These are phyloP conservation scores for Lolium perenne DNA, from an alignment of 176 grass and related monocot species.

Conservation along the genomic window DNA sequence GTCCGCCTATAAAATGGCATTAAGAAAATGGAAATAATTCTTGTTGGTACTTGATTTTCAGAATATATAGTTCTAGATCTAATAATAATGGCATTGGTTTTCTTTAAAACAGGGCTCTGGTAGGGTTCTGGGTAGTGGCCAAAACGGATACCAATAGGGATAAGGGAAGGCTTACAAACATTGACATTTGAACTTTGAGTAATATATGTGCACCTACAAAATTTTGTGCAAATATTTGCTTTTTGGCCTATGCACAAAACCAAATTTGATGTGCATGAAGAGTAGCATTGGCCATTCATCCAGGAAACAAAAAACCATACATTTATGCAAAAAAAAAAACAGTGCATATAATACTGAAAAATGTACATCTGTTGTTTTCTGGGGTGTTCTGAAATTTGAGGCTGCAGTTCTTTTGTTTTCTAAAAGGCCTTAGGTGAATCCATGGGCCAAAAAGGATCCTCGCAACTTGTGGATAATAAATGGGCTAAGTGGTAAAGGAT, in stretches of 20 bases:
- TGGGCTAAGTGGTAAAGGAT: background rate
- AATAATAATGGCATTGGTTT: background rate
- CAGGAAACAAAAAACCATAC: background rate
- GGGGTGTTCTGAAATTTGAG: background rate
- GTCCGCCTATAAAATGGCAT: background rate
- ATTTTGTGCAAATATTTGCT: background rate
- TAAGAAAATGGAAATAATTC: background rate
- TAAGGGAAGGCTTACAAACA: background rate
- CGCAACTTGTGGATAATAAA: background rate
- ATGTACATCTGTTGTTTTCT: background rate
- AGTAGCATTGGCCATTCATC: background rate
- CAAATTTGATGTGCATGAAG: background rate
- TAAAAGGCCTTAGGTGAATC: background rate
- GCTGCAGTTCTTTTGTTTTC: background rate
- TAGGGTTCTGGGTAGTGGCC: background rate
- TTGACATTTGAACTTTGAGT: background rate
- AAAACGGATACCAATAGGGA: background rate
- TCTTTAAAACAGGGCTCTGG: background rate
- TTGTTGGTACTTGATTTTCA: background rate
- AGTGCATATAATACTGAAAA: background rate
- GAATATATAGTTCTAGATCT: background rate
- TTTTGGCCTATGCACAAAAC: background rate
- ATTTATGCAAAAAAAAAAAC: background rate
- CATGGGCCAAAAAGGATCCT: background rate
- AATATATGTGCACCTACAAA: background rate